Percentiles rank a stretch among this genome's conserved stretches.
Conservation (phyloP, 176 grass and related monocot species). For the Paspalum vaginatum region DNA sequence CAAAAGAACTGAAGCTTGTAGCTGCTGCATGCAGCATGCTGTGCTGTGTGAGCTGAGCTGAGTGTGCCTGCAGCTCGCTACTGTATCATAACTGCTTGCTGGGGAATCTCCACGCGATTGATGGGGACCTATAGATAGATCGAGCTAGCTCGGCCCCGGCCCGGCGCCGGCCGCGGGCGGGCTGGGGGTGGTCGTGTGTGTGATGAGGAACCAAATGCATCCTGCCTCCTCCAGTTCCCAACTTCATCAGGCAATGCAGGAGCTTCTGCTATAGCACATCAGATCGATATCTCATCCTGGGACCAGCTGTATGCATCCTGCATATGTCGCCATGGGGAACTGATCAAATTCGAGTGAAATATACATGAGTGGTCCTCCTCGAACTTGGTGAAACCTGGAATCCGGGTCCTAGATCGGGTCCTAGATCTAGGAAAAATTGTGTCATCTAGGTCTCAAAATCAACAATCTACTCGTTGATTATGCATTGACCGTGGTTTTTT, state of each 20-base stretch:
- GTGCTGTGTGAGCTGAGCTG: neutral
- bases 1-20: neutral
- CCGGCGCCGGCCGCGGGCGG: neutral
- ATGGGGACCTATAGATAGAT: slow-evolving; percentile 34
- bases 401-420: too few species aligned
- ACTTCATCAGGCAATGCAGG: slow-evolving; percentile 29
- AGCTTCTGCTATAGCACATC: neutral
- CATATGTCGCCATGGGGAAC: neutral
- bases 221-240: slow-evolving; percentile 39
- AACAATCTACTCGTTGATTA: too few species aligned
- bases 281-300: slow-evolving; percentile 4
- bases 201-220: slow-evolving; percentile 21
- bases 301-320: neutral
- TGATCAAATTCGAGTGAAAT: neutral
- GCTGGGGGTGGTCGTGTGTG: neutral
- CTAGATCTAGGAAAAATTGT: too few species aligned
- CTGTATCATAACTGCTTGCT: neutral
- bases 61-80: neutral
- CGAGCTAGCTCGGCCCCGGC: too few species aligned
- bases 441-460: too few species aligned
- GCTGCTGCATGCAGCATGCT: neutral
- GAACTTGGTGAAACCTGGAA: too few species aligned
- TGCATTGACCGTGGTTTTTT: too few species aligned
- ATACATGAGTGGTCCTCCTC: too few species aligned
- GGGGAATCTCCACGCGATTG: slow-evolving; percentile 39